phyloP scores from a whole-genome alignment of 495 filamentous ascomycete species.

The Collariella sp. region DNA sequence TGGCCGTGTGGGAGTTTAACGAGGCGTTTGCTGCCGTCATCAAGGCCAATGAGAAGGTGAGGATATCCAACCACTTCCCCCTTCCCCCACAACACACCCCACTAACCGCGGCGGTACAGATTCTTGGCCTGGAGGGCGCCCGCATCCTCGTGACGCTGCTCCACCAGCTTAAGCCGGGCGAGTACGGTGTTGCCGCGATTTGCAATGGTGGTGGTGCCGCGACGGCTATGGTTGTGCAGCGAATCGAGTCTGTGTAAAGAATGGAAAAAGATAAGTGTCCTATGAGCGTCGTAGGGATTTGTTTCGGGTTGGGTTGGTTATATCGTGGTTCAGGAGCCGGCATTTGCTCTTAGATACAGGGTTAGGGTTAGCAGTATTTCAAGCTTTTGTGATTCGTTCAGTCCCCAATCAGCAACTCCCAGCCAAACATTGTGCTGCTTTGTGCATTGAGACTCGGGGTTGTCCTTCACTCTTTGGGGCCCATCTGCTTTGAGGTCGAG shows the following conservation, averaged over 20 bases:
- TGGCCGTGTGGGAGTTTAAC: conserved; percentile 95
- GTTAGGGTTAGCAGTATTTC: conserved; percentile 6
- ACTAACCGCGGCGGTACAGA: conserved; percentile 38
- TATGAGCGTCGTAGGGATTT: background rate
- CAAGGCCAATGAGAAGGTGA: conserved; percentile 84
- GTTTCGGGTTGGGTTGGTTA: background rate
- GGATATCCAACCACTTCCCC: conserved; percentile 6
- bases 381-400: background rate
- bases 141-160: conserved; percentile 84
- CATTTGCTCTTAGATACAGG: background rate
- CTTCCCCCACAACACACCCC: background rate
- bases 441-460: too few relatives aligned
- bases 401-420: too few relatives aligned
- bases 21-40: conserved; percentile 96
- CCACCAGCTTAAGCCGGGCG: conserved; percentile 80
- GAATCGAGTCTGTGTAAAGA: conserved; percentile 56
- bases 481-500: too few relatives aligned
- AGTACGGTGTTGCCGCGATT: conserved; percentile 92
- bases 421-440: too few relatives aligned
- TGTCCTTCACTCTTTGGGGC: too few relatives aligned
- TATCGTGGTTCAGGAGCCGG: background rate
- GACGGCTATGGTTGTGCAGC: conserved; percentile 86
- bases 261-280: background rate
- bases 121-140: conserved; percentile 66
- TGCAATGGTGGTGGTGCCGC: conserved; percentile 95